Evolutionary conservation across 2,329 filamentous ascomycete species (phyloP).

Genomic region (Aspergillus proliferans): DNA sequence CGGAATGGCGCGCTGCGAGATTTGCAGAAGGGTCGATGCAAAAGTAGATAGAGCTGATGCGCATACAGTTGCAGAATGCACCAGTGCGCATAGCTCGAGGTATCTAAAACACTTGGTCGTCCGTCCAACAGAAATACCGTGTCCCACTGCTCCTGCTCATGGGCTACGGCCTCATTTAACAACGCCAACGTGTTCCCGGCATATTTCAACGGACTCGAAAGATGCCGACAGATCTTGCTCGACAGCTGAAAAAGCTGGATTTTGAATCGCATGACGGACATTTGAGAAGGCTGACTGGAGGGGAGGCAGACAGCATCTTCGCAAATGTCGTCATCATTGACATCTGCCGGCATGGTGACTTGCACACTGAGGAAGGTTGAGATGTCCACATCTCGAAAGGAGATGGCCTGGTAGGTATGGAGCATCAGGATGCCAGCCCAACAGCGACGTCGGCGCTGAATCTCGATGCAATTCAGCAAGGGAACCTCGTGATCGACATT

Average conservation of each 20-base stretch:
- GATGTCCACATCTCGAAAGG: constrained; percentile 16
- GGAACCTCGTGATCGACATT: constrained; percentile 16
- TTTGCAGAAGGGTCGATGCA: constrained; percentile 19
- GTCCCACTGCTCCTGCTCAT: constrained; percentile 15
- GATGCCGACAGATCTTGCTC: constrained; percentile 17
- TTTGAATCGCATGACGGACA: constrained; percentile 26
- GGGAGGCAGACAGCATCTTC: constrained; percentile 4
- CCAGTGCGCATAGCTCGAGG: constrained; percentile 1
- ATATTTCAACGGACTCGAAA: constrained; percentile 5
- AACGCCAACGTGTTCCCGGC: constrained; percentile 1
- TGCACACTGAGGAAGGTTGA: constrained; percentile 18
- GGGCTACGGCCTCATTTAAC: constrained; percentile 11
- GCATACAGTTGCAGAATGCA: constrained; percentile 26
- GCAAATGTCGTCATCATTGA: constrained; percentile 18
- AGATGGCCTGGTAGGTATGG: constrained; percentile 25
- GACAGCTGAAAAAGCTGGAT: constrained; percentile 23
- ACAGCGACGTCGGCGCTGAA: constrained; percentile 22
- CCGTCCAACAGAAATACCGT: constrained; percentile 11
- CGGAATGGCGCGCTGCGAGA: constrained; percentile 1
- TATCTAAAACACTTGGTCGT: constrained; percentile 14
- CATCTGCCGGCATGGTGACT: constrained; percentile 14
- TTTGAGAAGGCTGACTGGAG: constrained; percentile 20
- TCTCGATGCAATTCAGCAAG: constrained; percentile 13
- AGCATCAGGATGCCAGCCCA: constrained; percentile 27
- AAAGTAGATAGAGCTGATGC: constrained; percentile 24